Base-by-base conservation (phyloP, 176 grass and related monocot genomes). In the Sorghum bicolor region DNA sequence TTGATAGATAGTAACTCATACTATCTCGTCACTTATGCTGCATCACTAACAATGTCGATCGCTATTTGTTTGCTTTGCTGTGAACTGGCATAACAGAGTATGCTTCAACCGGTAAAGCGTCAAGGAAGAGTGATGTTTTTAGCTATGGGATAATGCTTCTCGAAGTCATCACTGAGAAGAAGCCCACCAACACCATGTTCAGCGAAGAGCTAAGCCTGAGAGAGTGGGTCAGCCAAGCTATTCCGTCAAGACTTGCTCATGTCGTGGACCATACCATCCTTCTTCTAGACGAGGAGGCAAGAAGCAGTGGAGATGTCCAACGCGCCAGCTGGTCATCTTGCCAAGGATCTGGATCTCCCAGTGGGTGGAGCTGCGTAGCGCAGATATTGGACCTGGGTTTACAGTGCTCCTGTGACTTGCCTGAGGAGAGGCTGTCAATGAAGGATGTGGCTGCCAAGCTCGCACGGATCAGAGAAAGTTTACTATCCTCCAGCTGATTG, bases 131-230 rank as follows among this genome's bases (percentile, higher is more conserved):
- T 0, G 85, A 91, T 8, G 82, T 91, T 45, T 91, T 81, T 77
- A 91, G 81, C 81, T 91, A 84, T 16, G 77, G 89, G 32, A 77
- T 91, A 62, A 74, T 87, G 60, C 79, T 91, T 34, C 79, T 91
- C 1, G 85, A 91, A 31, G 77, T 77, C 28, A 26, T 87, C 36
- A 81, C 89, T 2, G 74, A 82, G 45, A 91, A 85, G 89, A 87
- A 78, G 24, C 89, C 89, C 5, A 90, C 80, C 5, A 67, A 90
- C 5, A 10, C 32, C 76, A 80, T 80, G 62, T 87, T 90, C 1
- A 38, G 4, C 4, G 75, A 45, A 57, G 80, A 58, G 20, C 53
- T 87, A 63, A 87, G 80, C 80, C 67, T 91, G 20, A 82, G 76
- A 64, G 26, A 60, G 43, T 87, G 89, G 80, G 70, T 86, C 48